A percentile compares a stretch with the other conserved stretches of the same genome.
Conservation (phyloP, 2,329 filamentous ascomycete genomes). For the Epichloe bromicola region DNA sequence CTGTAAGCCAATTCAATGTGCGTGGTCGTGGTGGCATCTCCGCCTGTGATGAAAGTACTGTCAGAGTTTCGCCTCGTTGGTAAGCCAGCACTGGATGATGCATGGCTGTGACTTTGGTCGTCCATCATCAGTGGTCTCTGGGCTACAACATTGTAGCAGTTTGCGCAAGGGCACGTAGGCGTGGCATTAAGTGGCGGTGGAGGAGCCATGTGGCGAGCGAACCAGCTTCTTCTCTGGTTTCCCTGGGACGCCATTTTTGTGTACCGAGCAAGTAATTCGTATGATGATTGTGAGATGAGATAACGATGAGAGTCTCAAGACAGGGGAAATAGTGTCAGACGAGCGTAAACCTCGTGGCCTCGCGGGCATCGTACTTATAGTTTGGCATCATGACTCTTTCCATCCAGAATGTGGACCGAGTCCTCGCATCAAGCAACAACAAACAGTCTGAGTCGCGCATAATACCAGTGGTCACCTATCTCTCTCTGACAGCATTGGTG, state of each 20-base stretch:
- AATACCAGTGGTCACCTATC: neutral
- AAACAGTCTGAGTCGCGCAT: neutral
- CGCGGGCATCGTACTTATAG: neutral
- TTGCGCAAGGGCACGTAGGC: conserved; percentile 22
- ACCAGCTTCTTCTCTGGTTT: conserved; percentile 22
- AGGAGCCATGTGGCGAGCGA: conserved; percentile 27
- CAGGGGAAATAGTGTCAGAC: too few relatives aligned
- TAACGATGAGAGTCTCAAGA: too few relatives aligned
- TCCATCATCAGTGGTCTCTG: neutral
- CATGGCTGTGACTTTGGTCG: too few relatives aligned
- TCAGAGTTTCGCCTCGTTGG: neutral
- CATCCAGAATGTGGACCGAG: neutral
- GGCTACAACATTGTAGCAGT: conserved; percentile 8
- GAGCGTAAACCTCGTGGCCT: too few relatives aligned
- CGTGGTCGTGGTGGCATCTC: neutral
- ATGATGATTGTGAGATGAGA: too few relatives aligned
- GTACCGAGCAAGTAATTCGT: too few relatives aligned
- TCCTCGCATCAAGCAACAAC: neutral
- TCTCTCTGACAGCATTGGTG: neutral
- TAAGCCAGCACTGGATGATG: neutral
- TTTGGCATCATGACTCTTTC: neutral
- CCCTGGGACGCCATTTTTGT: conserved; percentile 17
- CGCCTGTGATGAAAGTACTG: neutral
- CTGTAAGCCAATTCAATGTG: neutral
- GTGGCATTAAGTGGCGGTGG: conserved; percentile 23